phyloP scores from a whole-genome alignment of 345 rosid genomes.

The Garcia nutans region DNA sequence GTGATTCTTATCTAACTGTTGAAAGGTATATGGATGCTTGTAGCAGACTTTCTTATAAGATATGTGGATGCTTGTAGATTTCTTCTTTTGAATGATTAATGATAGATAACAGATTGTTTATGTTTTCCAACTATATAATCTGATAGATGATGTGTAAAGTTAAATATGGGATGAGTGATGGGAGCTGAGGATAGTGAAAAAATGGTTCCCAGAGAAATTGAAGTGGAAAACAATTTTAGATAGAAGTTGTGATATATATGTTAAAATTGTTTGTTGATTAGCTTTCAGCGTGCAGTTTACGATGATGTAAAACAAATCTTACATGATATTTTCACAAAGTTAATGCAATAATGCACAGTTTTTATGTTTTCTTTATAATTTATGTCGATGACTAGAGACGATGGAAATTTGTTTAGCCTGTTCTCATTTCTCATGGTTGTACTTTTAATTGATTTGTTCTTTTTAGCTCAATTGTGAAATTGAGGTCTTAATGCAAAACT shows the following conservation, averaged over 20 bases:
- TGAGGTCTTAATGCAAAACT: background rate
- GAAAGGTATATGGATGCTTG: background rate
- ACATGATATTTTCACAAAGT: no score
- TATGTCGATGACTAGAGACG: no score
- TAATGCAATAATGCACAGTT: no score
- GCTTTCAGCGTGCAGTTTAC: no score
- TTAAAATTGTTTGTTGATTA: no score
- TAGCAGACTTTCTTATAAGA: constrained; percentile 7
- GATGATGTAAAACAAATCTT: background rate
- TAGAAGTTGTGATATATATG: no score
- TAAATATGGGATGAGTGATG: background rate
- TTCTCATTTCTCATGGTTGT: no score
- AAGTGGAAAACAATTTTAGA: no score
- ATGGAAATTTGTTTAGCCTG: background rate
- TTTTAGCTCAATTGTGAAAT: background rate
- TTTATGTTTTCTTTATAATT: no score
- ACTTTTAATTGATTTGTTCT: no score
- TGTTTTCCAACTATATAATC: background rate
- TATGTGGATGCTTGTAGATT: background rate
- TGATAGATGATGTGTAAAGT: background rate
- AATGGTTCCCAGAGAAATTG: background rate
- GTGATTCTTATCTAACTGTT: background rate
- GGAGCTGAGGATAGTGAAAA: background rate
- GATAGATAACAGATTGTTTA: background rate
- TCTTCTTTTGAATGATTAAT: constrained; percentile 5